Evolutionary conservation across 2,329 filamentous ascomycete species (phyloP).

Genomic region (Aspergillus carbonarius): DNA sequence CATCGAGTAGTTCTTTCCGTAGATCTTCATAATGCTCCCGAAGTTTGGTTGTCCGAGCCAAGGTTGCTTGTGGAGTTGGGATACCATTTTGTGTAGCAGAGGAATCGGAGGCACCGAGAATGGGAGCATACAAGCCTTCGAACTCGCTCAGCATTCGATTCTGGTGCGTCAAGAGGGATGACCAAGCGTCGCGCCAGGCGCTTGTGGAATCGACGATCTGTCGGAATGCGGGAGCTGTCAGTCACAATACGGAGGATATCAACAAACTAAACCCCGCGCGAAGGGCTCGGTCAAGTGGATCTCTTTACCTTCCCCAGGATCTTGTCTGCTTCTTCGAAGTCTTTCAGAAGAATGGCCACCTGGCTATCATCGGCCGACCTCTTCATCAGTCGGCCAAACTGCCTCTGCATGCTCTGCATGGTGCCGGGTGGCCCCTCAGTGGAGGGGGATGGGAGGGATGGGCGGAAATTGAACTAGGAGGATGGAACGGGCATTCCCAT

Average conservation of each 20-base stretch:
- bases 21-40: constrained; percentile 69
- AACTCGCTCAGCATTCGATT: constrained; percentile 66
- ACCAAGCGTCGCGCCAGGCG: constrained; percentile 77
- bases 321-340: constrained; percentile 77
- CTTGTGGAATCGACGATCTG: constrained; percentile 75
- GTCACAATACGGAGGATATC: constrained; percentile 3
- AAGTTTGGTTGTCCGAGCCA: constrained; percentile 65
- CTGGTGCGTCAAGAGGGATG: constrained; percentile 68
- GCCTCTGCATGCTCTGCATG: constrained; percentile 62
- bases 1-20: constrained; percentile 68
- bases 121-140: constrained; percentile 73
- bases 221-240: constrained; percentile 10
- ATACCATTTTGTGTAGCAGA: constrained; percentile 55
- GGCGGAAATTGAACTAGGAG: background rate
- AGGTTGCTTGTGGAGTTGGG: constrained; percentile 61
- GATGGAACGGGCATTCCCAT: background rate
- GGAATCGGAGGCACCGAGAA: constrained; percentile 64
- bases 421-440: constrained; percentile 14
- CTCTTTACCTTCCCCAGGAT: constrained; percentile 66
- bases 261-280: background rate
- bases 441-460: background rate
- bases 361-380: constrained; percentile 74
- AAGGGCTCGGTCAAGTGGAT: background rate
- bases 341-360: constrained; percentile 70
- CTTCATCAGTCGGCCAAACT: constrained; percentile 70